Percentiles rank a stretch among this genome's conserved stretches.
phyloP scores from a whole-genome alignment of 75 land plant species.

The Cunninghamia lanceolata region DNA sequence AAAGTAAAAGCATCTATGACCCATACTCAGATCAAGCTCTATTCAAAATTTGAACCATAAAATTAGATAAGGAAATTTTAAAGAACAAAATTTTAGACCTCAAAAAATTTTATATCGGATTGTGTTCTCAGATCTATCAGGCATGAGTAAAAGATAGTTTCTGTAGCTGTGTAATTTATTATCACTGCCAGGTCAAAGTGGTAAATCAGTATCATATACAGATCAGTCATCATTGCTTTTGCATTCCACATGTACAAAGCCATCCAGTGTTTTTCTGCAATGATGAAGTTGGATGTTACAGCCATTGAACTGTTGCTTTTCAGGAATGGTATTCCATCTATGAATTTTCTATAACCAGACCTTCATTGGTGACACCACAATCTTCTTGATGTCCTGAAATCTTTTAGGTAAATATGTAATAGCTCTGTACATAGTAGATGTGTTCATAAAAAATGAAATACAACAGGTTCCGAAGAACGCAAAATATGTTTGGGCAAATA shows the following conservation, averaged over 20 bases:
- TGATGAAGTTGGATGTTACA: not conserved
- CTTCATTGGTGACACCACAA: not conserved
- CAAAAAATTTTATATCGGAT: too few species aligned
- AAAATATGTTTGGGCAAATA: not conserved
- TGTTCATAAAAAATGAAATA: not conserved
- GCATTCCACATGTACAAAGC: not conserved
- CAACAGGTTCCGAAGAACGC: not conserved
- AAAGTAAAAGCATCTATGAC: not conserved
- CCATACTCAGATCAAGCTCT: too few species aligned
- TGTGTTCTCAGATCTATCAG: not conserved
- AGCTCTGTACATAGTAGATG: too few species aligned
- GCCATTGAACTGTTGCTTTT: not conserved
- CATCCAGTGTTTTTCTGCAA: not conserved
- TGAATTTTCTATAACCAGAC: not conserved
- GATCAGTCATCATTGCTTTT: not conserved
- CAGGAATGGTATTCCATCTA: not conserved
- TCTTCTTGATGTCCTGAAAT: not conserved
- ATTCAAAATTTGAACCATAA: too few species aligned
- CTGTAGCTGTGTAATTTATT: not conserved
- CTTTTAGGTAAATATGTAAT: too few species aligned
- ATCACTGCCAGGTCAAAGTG: not conserved
- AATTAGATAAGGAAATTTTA: too few species aligned
- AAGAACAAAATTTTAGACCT: too few species aligned
- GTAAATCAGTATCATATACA: not conserved
- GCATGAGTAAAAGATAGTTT: not conserved